Percentiles rank a stretch among this genome's conserved stretches.
phyloP scores from a whole-genome alignment of 1,284 basidiomycete species.

The Irpex lacteus region DNA sequence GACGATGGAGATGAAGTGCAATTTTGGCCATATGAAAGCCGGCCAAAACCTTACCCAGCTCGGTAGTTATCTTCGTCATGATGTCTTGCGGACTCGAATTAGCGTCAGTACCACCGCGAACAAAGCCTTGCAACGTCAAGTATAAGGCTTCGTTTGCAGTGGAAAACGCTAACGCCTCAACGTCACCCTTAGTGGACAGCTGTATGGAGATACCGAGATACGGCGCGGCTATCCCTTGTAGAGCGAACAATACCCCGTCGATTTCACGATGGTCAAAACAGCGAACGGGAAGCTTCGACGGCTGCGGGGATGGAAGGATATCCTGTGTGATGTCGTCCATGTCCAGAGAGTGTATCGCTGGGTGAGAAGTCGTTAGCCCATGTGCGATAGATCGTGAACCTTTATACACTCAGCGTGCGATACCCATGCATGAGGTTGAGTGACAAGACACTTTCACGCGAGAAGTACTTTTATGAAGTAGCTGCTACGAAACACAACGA shows the following conservation, averaged over 20 bases:
- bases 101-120: background rate
- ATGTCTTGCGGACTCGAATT: background rate
- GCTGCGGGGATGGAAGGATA: background rate
- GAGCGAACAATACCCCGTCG: background rate
- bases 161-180: constrained; percentile 2
- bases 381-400: too few species aligned
- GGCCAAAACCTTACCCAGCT: background rate
- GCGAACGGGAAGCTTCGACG: background rate
- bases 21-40: constrained; percentile 10
- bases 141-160: constrained; percentile 2
- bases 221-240: background rate
- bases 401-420: too few species aligned
- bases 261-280: background rate
- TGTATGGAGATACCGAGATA: constrained; percentile 5
- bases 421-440: too few species aligned
- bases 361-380: too few species aligned
- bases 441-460: too few species aligned
- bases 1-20: constrained; percentile 7
- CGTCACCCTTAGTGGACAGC: background rate
- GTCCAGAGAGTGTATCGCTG: background rate
- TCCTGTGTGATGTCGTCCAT: background rate
- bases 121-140: background rate
- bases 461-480: too few species aligned
- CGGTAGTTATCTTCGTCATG: background rate
- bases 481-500: too few species aligned